These are phyloP conservation scores for Cladosporium sp. DNA, from an alignment of 2,329 filamentous ascomycete species.

Conservation along the genomic window DNA sequence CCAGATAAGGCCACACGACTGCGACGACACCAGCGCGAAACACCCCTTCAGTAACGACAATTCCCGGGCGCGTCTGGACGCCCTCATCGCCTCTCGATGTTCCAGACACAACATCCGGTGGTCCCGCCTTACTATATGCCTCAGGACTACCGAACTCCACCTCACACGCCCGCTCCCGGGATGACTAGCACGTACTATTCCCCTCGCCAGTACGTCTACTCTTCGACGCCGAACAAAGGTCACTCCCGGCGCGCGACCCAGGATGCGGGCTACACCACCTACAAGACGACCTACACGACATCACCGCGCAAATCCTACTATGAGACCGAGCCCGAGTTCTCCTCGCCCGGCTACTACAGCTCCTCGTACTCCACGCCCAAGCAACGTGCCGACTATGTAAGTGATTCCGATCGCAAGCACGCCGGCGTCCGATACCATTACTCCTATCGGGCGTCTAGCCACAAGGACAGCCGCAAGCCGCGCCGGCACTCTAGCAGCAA, in stretches of 20 bases:
- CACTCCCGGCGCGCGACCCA: conserved; percentile 54
- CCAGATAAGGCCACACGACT: conserved; percentile 3
- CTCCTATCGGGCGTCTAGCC: conserved; percentile 18
- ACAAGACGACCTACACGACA: conserved; percentile 31
- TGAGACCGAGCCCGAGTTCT: conserved; percentile 34
- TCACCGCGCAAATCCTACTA: conserved; percentile 17
- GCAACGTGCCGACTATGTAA: conserved; percentile 60
- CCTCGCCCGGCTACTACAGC: conserved; percentile 42
- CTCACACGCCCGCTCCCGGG: conserved; percentile 43
- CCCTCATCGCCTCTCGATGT: conserved; percentile 27
- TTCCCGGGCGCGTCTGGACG: conserved; percentile 30
- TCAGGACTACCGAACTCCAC: conserved; percentile 44
- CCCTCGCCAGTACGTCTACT: conserved; percentile 45
- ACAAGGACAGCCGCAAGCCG: conserved; percentile 20
- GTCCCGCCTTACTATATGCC: conserved; percentile 44
- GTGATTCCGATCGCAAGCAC: conserved; percentile 47
- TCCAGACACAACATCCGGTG: conserved; percentile 31
- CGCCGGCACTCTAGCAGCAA: conserved; percentile 36
- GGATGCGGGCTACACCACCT: conserved; percentile 36
- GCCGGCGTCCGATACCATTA: conserved; percentile 32
- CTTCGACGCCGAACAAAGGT: conserved; percentile 41
- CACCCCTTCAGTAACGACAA: neutral
- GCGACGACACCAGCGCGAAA: neutral
- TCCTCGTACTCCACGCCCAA: conserved; percentile 42
- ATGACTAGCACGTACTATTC: conserved; percentile 44